phyloP scores from a whole-genome alignment of 192 early-diverging fungal species.

The Podila clonocystis region DNA sequence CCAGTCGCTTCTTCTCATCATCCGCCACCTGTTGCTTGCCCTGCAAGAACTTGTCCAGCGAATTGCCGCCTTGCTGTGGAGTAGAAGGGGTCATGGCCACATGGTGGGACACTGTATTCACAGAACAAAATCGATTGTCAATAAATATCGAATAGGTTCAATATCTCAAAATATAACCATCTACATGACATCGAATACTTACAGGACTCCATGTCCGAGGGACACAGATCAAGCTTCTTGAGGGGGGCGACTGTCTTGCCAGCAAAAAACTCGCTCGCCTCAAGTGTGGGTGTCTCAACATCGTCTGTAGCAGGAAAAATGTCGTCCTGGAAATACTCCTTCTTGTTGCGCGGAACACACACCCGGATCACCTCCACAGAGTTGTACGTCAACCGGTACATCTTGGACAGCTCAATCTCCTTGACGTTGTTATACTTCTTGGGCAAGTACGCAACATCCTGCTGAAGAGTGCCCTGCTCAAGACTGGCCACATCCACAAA shows the following conservation, averaged over 20 bases:
- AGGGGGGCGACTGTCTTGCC: slow-evolving; percentile 6
- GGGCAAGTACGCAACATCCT: slow-evolving; percentile 77
- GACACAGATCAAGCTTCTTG: slow-evolving; percentile 21
- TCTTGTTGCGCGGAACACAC: slow-evolving; percentile 79
- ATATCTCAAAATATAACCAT: neutral
- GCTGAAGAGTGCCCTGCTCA: slow-evolving; percentile 67
- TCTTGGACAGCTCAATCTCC: slow-evolving; percentile 75
- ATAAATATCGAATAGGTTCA: neutral
- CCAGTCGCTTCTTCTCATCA: slow-evolving; percentile 32
- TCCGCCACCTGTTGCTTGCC: slow-evolving; percentile 45
- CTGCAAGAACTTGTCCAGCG: slow-evolving; percentile 41
- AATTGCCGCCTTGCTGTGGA: slow-evolving; percentile 19
- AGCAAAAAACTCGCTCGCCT: slow-evolving; percentile 68
- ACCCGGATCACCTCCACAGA: slow-evolving; percentile 79
- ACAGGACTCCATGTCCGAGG: slow-evolving; percentile 38
- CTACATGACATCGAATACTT: slow-evolving; percentile 5
- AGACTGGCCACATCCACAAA: slow-evolving; percentile 67
- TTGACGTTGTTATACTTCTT: slow-evolving; percentile 73
- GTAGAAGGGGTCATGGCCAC: slow-evolving; percentile 17
- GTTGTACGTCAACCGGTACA: slow-evolving; percentile 74
- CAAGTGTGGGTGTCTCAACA: slow-evolving; percentile 56
- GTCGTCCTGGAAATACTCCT: slow-evolving; percentile 94
- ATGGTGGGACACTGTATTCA: slow-evolving; percentile 21
- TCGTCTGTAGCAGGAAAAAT: slow-evolving; percentile 77
- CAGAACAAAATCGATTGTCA: neutral